These are phyloP conservation scores for Phytopythium kandeliae DNA, from an alignment of 352 stramenopile species.

Conservation along the genomic window DNA sequence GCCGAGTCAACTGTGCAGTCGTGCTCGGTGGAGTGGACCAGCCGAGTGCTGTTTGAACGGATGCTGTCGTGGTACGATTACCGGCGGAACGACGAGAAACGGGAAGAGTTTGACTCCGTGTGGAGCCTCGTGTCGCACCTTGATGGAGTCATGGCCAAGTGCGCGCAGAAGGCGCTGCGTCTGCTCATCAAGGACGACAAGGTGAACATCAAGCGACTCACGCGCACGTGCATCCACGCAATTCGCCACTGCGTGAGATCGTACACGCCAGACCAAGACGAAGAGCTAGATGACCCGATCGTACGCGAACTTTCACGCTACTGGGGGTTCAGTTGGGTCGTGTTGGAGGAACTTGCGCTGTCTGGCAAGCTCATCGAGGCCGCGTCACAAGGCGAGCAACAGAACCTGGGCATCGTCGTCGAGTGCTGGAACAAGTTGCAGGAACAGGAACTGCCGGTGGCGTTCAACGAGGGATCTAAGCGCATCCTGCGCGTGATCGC, in stretches of 20 bases:
- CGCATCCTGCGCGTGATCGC: slow-evolving; percentile 81
- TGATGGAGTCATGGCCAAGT: slow-evolving; percentile 74
- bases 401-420: slow-evolving; percentile 66
- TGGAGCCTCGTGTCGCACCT: slow-evolving; percentile 68
- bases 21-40: slow-evolving; percentile 49
- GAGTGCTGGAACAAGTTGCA: slow-evolving; percentile 80
- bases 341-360: slow-evolving; percentile 73
- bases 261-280: slow-evolving; percentile 24
- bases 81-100: slow-evolving; percentile 22
- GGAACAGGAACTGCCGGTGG: slow-evolving; percentile 47
- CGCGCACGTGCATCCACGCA: slow-evolving; percentile 51
- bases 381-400: slow-evolving; percentile 40
- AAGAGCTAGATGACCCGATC: slow-evolving; percentile 27
- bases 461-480: slow-evolving; percentile 75
- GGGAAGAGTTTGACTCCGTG: slow-evolving; percentile 27
- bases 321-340: slow-evolving; percentile 81
- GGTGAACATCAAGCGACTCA: slow-evolving; percentile 44
- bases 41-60: slow-evolving; percentile 58
- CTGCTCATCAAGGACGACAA: slow-evolving; percentile 65
- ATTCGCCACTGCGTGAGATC: slow-evolving; percentile 51
- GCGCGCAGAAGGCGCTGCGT: slow-evolving; percentile 63
- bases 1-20: slow-evolving; percentile 72
- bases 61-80: slow-evolving; percentile 53
- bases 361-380: slow-evolving; percentile 47
- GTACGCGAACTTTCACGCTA: slow-evolving; percentile 32